phyloP scores from a whole-genome alignment of 805 yeast genomes.

The Yarrowia alimentaria region DNA sequence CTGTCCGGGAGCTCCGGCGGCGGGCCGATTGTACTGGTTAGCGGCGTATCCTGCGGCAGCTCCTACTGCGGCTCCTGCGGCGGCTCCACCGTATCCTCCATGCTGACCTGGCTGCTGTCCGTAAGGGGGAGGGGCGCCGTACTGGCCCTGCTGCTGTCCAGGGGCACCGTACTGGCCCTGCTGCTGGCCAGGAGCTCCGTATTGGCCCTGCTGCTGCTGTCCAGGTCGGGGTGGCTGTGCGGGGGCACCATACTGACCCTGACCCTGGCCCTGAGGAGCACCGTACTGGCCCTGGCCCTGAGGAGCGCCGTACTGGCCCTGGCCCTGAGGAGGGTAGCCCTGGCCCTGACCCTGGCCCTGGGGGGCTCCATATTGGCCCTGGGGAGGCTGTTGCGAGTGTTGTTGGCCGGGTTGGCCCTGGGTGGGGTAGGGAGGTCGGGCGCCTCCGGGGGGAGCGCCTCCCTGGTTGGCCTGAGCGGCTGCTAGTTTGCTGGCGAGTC shows the following conservation, averaged over 20 bases:
- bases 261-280: neutral
- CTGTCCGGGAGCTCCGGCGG: constrained; percentile 26
- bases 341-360: constrained; percentile 2
- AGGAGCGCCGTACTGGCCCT: neutral
- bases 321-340: constrained; percentile 8
- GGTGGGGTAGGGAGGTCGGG: constrained; percentile 3
- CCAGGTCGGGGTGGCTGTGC: constrained; percentile 18
- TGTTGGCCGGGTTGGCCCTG: neutral
- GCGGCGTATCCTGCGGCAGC: constrained; percentile 25
- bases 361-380: constrained; percentile 3
- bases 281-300: constrained; percentile 2
- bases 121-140: neutral
- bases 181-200: constrained; percentile 10
- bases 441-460: constrained; percentile 25
- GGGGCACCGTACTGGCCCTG: no score
- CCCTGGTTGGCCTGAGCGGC: constrained; percentile 31
- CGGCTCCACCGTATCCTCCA: constrained; percentile 4
- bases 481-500: constrained; percentile 37
- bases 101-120: no score
- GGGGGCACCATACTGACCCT: constrained; percentile 15
- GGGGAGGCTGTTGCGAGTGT: no score
- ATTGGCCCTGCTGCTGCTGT: constrained; percentile 27
- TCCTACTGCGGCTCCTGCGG: constrained; percentile 15
- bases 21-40: constrained; percentile 27
- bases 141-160: constrained; percentile 7